Conservation (phyloP, 2,329 filamentous ascomycete genomes). For the Dryadomyces quercivorus region DNA sequence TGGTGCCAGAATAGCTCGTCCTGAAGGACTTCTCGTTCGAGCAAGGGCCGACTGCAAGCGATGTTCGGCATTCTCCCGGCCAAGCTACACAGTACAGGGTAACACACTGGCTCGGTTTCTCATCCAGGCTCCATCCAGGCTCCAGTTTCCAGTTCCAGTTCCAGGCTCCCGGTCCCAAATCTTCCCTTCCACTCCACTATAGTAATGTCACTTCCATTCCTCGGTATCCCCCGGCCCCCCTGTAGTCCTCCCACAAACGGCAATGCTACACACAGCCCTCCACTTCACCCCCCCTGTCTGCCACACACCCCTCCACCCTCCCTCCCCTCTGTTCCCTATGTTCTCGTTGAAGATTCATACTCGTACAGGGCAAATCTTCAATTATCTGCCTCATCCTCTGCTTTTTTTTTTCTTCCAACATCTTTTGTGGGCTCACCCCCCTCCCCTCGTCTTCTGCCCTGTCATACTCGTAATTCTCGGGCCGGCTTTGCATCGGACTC, state of each 20-base stretch:
- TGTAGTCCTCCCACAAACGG: neutral
- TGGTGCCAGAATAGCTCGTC: too few relatives aligned
- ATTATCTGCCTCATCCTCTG: neutral
- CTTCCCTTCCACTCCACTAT: too few relatives aligned
- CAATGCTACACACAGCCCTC: neutral
- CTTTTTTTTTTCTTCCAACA: neutral
- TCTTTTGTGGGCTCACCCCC: neutral
- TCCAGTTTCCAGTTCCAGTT: too few relatives aligned
- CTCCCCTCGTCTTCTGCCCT: neutral
- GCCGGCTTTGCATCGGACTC: neutral
- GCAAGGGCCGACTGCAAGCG: too few relatives aligned
- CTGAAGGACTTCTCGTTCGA: too few relatives aligned
- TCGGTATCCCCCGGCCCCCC: neutral
- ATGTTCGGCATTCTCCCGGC: too few relatives aligned
- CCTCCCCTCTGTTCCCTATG: neutral
- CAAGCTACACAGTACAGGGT: too few relatives aligned
- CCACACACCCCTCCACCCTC: constrained; percentile 1
- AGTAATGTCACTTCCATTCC: too few relatives aligned
- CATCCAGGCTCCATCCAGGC: too few relatives aligned
- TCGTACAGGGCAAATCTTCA: too few relatives aligned
- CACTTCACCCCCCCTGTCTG: neutral
- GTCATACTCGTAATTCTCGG: neutral
- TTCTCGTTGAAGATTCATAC: neutral
- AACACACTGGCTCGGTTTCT: too few relatives aligned
- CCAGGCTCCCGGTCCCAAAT: too few relatives aligned